Evolutionary conservation across 1,284 basidiomycete species (phyloP).

Genomic region (Ceratobasidium theobromae): DNA sequence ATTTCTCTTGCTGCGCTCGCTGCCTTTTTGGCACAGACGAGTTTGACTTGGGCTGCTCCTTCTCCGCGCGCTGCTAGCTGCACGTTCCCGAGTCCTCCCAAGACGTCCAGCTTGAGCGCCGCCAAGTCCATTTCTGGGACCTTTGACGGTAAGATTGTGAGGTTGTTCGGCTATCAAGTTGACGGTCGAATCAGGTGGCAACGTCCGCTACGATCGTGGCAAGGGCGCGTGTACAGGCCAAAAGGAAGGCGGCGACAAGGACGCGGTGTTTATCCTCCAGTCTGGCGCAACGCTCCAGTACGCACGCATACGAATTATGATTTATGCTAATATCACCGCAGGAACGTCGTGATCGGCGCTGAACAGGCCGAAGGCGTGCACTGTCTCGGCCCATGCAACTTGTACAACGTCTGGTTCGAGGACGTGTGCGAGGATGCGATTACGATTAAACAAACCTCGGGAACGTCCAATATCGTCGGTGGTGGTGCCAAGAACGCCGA

Average conservation of each 20-base stretch:
- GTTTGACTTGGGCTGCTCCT: slow-evolving; percentile 11
- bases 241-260: background rate
- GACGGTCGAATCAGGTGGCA: slow-evolving; percentile 1
- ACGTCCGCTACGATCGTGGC: slow-evolving; percentile 22
- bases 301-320: too few species aligned
- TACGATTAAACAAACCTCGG: slow-evolving; percentile 26
- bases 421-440: slow-evolving; percentile 35
- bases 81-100: slow-evolving; percentile 46
- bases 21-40: slow-evolving; percentile 12
- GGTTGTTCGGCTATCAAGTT: too few species aligned
- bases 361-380: too few species aligned
- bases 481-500: slow-evolving; percentile 29
- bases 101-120: slow-evolving; percentile 44
- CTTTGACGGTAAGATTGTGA: slow-evolving; percentile 24
- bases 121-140: slow-evolving; percentile 44
- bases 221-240: background rate
- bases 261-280: background rate
- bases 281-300: slow-evolving; percentile 4
- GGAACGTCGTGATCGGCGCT: too few species aligned
- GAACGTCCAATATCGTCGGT: slow-evolving; percentile 25
- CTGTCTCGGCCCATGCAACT: too few species aligned
- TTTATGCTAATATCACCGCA: too few species aligned
- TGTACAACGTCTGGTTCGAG: slow-evolving; percentile 41
- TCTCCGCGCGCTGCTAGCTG: slow-evolving; percentile 38
- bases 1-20: slow-evolving; percentile 4